Conservation (phyloP, 371 early-diverging fungal genomes). For the Nematocida sp. region DNA sequence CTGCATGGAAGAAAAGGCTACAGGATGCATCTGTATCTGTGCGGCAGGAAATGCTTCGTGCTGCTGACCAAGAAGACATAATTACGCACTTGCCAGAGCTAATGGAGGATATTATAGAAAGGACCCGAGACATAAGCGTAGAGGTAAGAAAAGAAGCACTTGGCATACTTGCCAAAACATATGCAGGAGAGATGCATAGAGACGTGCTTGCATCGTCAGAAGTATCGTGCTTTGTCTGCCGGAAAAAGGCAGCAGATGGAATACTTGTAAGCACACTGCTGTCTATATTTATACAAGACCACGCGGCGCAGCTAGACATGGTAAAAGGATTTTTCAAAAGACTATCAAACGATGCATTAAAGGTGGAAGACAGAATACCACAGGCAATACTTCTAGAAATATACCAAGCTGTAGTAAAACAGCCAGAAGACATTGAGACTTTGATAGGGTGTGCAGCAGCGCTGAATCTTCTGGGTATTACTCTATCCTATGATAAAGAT, state of each 20-base stretch:
- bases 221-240: conserved; percentile 7
- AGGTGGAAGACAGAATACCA: background rate
- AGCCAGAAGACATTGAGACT: conserved; percentile 14
- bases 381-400: background rate
- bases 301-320: conserved; percentile 4
- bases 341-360: background rate
- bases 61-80: background rate
- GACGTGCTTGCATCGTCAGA: background rate
- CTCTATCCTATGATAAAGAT: background rate
- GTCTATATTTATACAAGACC: conserved; percentile 16
- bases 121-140: conserved; percentile 25
- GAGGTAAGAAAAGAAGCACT: conserved; percentile 43
- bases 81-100: conserved; percentile 19
- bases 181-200: background rate
- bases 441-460: conserved; percentile 8
- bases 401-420: background rate
- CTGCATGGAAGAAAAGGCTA: background rate
- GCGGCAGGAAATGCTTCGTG: background rate
- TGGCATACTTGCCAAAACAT: background rate
- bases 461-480: background rate
- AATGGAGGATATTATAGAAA: conserved; percentile 1
- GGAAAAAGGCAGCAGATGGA: background rate
- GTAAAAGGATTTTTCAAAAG: background rate
- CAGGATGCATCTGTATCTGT: conserved; percentile 31
- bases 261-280: background rate